Evolutionary conservation across 352 stramenopile species (phyloP), one percentile per base, ranked within the genome.

Genomic region (Phytophthora syringae): DNA sequence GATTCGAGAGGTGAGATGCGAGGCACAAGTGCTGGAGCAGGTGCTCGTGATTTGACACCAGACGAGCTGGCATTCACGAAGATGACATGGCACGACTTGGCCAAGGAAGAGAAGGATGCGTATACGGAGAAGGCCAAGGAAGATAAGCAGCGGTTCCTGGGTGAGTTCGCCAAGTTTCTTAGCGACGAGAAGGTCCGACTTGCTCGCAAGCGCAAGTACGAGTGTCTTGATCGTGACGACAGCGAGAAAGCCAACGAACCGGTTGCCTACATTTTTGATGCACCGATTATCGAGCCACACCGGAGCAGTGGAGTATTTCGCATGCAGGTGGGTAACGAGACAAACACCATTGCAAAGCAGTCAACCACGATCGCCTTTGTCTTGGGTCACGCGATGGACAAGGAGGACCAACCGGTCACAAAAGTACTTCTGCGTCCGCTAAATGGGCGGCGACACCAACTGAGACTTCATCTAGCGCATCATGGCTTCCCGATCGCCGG

Each of bases 351-450:
- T 22, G 84, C 82, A 0, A 87, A 88, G 32, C 67, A 76, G 21
- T 92, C 86, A 15, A 85, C 84, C 7, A 94, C 86, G 10, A 78
- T 94, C 24, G 84, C 82, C 1, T 92, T 92, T 65, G 86, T 94
- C 4, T 59, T 94, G 37, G 84, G 86, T 21, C 84, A 96, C 22
- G 80, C 67, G 7, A 76, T 34, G 18, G 75, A 82, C 40, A 51
- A 82, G 2, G n/a, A n/a, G n/a, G 74, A 74, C 7, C 45, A 95
- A 52, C 69, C 78, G 3, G 84, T 96, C 43, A 92, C 90, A 12
- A 97, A 97, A 64, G 83, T 97, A 10, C 34, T 93, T 9, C 53
- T 97, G 60, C 75, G 83, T 21, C 90, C 89, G 13, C 55, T 94
- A 16, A 94, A 83, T 32, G 90, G 90, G 6, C 82, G 90, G 2